Evolutionary conservation across 306 rosid species (phyloP), one percentile per base, ranked within the genome.

Genomic region (Biancaea sappan): DNA sequence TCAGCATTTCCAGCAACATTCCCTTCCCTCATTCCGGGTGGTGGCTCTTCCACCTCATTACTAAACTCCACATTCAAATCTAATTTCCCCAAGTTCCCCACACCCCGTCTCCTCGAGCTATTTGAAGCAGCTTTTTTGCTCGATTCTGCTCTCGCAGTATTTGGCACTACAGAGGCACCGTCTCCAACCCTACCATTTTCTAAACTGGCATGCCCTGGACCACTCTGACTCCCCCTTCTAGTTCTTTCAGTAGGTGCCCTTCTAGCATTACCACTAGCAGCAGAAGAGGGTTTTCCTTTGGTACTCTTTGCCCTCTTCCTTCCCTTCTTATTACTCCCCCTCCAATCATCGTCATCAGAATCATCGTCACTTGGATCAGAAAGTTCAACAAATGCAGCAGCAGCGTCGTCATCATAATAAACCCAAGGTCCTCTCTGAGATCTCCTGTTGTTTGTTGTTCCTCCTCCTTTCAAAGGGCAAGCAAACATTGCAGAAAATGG

Each of bases 21-120:
- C 60, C 87, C 94, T 75, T 81, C 87, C 18, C 77, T 74, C 52
- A 9, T 57, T 11, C 80, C 88, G 9, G 61, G 79, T 1, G 77
- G 73, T 3, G 79, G 85, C 84, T 91, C 98, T 74, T 94, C 98
- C 26, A 77, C 94, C 86, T 94, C 98, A 75, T 91, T 94, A 68
- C 92, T 94, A 18, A 94, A 92, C 88, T 94, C 97, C 77, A 91
- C 97, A 87, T 94, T 94, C 89, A 94, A 86, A 84, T 94, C 99
- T 84, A 94, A 87, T 74, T 86, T 91, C 32, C 93, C 96, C 85
- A 89, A 71, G 62, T 87, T 88, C 9, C 84, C 87, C 4, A 84
- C 86, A 57, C 94, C 92, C 82, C 86, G 84, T 79, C 83, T 89
- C 85, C 86, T 85, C 3, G 83, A 71, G 38, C 81, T 47, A 57